Conservation (phyloP, 352 stramenopile genomes). For the Aphanomyces astaci region DNA sequence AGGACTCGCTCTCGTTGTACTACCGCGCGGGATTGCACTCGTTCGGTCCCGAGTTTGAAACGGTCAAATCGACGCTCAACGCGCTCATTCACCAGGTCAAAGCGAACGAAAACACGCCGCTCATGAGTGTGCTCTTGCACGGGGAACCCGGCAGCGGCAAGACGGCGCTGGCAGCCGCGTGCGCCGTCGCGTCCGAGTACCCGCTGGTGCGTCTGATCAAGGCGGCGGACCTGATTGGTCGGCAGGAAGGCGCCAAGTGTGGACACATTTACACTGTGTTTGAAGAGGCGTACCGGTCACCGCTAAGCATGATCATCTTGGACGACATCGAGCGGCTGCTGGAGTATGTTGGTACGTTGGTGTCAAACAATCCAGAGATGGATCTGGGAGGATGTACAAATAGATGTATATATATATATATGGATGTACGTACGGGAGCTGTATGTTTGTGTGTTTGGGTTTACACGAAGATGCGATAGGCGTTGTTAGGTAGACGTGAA, state of each 20-base stretch:
- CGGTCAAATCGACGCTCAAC: constrained; percentile 86
- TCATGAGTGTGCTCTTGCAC: constrained; percentile 97
- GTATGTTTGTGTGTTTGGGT: too few relatives aligned
- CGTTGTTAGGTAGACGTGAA: too few relatives aligned
- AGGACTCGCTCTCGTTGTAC: constrained; percentile 92
- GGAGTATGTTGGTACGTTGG: constrained; percentile 85
- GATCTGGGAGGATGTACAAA: too few relatives aligned
- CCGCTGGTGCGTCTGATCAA: constrained; percentile 97
- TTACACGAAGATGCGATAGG: too few relatives aligned
- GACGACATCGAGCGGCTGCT: constrained; percentile 99
- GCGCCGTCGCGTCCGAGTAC: constrained; percentile 94
- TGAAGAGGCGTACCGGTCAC: constrained; percentile 97
- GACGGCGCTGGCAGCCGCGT: constrained; percentile 95
- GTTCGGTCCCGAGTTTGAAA: constrained; percentile 92
- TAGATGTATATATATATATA: too few relatives aligned
- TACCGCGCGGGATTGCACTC: constrained; percentile 95
- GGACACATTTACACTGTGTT: constrained; percentile 92
- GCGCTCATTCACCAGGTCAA: constrained; percentile 93
- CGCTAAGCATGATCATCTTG: constrained; percentile 98
- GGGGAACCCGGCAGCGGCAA: constrained; percentile 92
- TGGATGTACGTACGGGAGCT: too few relatives aligned
- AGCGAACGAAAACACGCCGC: constrained; percentile 90
- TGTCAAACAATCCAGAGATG: too few relatives aligned
- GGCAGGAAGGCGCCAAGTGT: constrained; percentile 91
- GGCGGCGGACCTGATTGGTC: constrained; percentile 96